Conservation (phyloP, 805 yeast species). For the Clavispora phyllophila region DNA sequence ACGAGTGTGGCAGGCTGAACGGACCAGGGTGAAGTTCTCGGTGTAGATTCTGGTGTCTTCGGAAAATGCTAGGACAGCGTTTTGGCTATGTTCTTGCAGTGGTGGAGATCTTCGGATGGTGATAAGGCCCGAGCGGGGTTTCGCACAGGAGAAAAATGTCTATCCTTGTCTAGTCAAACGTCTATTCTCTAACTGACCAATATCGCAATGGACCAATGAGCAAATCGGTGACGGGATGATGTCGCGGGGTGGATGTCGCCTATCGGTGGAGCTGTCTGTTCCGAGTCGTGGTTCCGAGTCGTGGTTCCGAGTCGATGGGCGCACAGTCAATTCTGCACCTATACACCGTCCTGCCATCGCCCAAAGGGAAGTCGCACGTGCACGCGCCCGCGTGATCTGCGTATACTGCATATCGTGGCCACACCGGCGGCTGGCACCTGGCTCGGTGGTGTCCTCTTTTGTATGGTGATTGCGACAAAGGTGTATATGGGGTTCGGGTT, state of each 20-base stretch:
- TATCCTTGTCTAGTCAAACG: neutral
- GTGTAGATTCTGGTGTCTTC: neutral
- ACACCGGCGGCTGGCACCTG: no score
- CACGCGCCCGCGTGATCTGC: neutral
- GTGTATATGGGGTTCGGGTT: no score
- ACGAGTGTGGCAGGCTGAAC: no score
- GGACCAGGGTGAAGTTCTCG: no score
- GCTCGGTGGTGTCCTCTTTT: no score
- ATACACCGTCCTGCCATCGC: neutral
- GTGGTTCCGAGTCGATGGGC: slow-evolving; percentile 1
- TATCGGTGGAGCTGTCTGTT: no score
- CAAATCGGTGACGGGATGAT: no score
- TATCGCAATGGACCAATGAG: neutral
- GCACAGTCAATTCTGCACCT: neutral
- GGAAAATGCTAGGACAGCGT: no score
- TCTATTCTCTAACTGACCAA: neutral
- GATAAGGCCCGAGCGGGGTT: neutral
- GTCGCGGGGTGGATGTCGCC: neutral
- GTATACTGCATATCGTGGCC: no score
- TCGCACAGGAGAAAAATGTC: neutral
- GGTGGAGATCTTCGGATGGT: no score
- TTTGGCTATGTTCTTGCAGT: neutral
- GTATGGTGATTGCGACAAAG: no score
- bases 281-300: neutral
- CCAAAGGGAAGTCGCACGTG: neutral